Conservation (phyloP, 768 basidiomycete genomes). For the Hypholoma fasciculare region DNA sequence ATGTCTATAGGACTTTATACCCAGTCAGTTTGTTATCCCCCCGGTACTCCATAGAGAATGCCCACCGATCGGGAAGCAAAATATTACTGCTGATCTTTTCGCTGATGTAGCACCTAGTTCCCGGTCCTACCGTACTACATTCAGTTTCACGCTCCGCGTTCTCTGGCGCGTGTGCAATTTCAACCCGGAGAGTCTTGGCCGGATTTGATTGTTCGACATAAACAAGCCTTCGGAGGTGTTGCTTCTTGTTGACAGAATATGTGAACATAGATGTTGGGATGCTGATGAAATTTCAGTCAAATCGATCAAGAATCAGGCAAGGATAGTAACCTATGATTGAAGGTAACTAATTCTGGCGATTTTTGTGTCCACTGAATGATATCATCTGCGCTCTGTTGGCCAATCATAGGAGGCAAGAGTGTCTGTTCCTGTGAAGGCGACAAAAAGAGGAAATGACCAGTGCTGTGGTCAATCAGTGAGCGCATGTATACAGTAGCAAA, state of each 20-base stretch:
- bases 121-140: not conserved
- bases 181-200: not conserved
- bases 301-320: not conserved
- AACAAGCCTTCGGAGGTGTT: slow-evolving; percentile 9
- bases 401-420: slow-evolving; percentile 50
- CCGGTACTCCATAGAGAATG: not conserved
- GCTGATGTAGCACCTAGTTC: slow-evolving; percentile 6
- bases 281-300: not conserved
- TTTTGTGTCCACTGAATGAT: slow-evolving; percentile 46
- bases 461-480: slow-evolving; percentile 30
- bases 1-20: slow-evolving; percentile 1
- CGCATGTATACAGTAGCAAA: not conserved
- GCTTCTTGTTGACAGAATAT: slow-evolving; percentile 1
- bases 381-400: slow-evolving; percentile 17
- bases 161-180: slow-evolving; percentile 6
- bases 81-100: slow-evolving; percentile 12
- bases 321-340: not conserved
- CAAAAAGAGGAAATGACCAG: slow-evolving; percentile 62
- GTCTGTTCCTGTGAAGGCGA: slow-evolving; percentile 33
- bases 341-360: slow-evolving; percentile 15
- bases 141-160: not conserved
- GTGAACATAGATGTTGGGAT: not conserved
- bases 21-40: not conserved
- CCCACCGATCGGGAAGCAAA: slow-evolving; percentile 22
- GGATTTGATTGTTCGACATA: slow-evolving; percentile 7